Conservation (phyloP, 2,329 filamentous ascomycete species). For the Dactylellina cionopaga region DNA sequence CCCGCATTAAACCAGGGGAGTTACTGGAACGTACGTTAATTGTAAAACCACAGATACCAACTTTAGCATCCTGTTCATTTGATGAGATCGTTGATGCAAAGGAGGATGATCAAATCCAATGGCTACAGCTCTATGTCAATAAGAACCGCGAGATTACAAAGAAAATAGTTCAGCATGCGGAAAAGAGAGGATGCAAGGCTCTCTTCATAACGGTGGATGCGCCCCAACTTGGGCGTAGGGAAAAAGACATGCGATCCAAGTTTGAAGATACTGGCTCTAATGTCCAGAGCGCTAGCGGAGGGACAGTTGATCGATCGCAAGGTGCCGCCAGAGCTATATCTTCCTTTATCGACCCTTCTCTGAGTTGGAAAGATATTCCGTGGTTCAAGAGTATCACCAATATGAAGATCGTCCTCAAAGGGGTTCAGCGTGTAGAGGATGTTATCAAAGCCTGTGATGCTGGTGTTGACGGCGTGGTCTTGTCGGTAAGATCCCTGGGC, state of each 20-base stretch:
- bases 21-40: background rate
- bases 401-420: slow-evolving; percentile 97
- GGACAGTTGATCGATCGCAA: slow-evolving; percentile 83
- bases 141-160: slow-evolving; percentile 91
- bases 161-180: slow-evolving; percentile 89
- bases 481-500: slow-evolving; percentile 66
- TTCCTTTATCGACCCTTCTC: slow-evolving; percentile 92
- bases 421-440: slow-evolving; percentile 94
- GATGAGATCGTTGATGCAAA: slow-evolving; percentile 94
- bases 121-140: slow-evolving; percentile 98
- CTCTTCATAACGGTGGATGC: slow-evolving; percentile 99
- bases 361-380: slow-evolving; percentile 91
- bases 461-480: slow-evolving; percentile 86
- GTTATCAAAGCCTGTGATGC: slow-evolving; percentile 84
- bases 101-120: slow-evolving; percentile 83
- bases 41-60: slow-evolving; percentile 73
- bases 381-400: slow-evolving; percentile 91
- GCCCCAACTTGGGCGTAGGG: slow-evolving; percentile 89
- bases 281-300: slow-evolving; percentile 76
- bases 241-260: slow-evolving; percentile 72
- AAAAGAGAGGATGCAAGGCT: slow-evolving; percentile 88
- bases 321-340: slow-evolving; percentile 95
- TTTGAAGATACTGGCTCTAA: slow-evolving; percentile 78
- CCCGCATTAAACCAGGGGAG: too few relatives aligned
- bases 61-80: slow-evolving; percentile 93